Base-by-base conservation (phyloP, 306 rosid species). In the Dryas drummondii region DNA sequence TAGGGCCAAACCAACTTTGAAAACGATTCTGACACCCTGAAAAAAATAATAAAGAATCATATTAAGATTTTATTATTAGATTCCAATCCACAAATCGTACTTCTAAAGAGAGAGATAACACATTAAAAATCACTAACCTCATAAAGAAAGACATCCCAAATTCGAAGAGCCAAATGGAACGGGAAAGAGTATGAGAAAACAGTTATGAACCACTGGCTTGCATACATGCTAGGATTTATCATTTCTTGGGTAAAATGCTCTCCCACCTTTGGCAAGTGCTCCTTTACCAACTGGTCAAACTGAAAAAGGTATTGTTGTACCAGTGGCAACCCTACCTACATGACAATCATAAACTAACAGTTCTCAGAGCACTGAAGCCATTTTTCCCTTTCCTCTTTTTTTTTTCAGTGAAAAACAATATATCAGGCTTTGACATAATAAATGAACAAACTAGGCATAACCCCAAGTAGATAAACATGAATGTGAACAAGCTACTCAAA, bases 211-310 rank as follows among this genome's bases (percentile, higher is more conserved):
- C 99, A 94, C 80, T 94, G 99, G 83, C 99, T 94, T 58, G 97
- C 99, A 72, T 94, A 94, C 99, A 94, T 94, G 90, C 97, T 94
- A 60, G 99, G 99, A 85, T 92, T 92, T 82, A 94, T 94, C 97
- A 90, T 86, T 84, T 94, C 99, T 17, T 61, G 70, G 6, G 91
- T 74, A 83, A 90, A 92, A 84, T 94, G 99, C 77, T 92, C 97
- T 59, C 99, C 97, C 54, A 94, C 75, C 86, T 86, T 92, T 0
- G 99, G 98, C 76, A 94, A 78, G 82, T 78, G 82, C 88, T 94
- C 98, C 77, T 78, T 84, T 75, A 94, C 91, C 84, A 92, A 78
- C 78, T 70, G 83, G 32, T 92, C 97, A 51, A 92, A 88, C 83
- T 92, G 97, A 88, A 73, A 94, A 63, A 94, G 89, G 83, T 94